Evolutionary conservation across 768 basidiomycete species (phyloP), one percentile per base, ranked within the genome.

Genomic region (Lactifluus volemus): DNA sequence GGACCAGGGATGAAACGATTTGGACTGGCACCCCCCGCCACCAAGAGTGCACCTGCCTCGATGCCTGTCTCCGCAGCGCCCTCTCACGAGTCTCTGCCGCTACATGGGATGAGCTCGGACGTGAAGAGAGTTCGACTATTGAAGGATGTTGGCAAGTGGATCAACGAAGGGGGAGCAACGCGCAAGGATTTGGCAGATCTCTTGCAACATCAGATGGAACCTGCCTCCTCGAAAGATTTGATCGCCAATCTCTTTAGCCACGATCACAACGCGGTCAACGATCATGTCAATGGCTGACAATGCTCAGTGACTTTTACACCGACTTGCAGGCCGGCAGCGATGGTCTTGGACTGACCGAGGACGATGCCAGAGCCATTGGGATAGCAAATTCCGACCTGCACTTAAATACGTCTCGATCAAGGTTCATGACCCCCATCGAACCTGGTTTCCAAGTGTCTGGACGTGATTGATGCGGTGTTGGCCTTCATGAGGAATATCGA

Each of bases 381-480:
- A 68, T 96, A 48, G 89, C 92, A 30, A 98, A 93, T 69, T 84
- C 92, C 49, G 97, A 99, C 72, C 78, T 98, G 84, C 89, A 2
- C 76, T 98, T 69, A 98, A 98, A 78, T 99, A 98, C 67, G 82
- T 87, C 32, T 96, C 94, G 1, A 83, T 98, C 68, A 89, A 90
- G 67, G 81, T 86, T 25, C 88, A 96, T 63, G 89, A 71, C 87
- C 93, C 44, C 93, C 95, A 68, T 89, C 95, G 7, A 96, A 92
- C 69, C 77, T 97, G 25, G 79, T 87, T 3, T 84, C 89, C 52
- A 91, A 89, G 71, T 95, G 93, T 68, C 73, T 99, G 67, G 96
- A 98, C 63, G 82, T 90, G 39, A 79, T 94, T 32, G 90, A 91
- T 65, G 79, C 87, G 39, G 79, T 96, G 39, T 67, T 98, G 11